These are phyloP conservation scores for Fragaria iinumae DNA, from an alignment of 306 rosid genomes.

Conservation along the genomic window DNA sequence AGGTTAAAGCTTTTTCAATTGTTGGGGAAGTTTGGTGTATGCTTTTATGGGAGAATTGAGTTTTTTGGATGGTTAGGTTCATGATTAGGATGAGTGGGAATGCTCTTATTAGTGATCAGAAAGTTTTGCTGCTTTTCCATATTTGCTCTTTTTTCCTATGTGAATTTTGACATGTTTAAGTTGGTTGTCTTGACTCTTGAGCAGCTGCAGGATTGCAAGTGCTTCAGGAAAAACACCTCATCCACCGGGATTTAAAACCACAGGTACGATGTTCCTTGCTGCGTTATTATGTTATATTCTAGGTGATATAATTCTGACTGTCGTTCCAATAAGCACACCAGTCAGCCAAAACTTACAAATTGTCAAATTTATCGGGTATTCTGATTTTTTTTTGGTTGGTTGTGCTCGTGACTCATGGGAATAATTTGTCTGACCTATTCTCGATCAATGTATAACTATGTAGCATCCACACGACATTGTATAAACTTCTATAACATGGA, in stretches of 20 bases:
- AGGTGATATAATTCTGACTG: neutral
- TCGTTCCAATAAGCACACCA: conserved; percentile 1
- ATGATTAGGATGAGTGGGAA: conserved; percentile 21
- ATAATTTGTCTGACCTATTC: neutral
- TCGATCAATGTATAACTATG: conserved; percentile 2
- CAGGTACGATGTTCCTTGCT: conserved; percentile 51
- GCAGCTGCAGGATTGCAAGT: conserved; percentile 82
- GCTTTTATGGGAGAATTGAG: neutral
- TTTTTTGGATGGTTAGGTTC: neutral
- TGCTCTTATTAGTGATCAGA: conserved; percentile 5
- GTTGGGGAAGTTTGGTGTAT: neutral
- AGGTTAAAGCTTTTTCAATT: neutral
- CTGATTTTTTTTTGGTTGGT: neutral
- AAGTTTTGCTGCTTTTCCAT: neutral
- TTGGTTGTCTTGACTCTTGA: conserved; percentile 25
- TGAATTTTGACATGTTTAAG: conserved; percentile 23
- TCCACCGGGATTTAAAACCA: conserved; percentile 96
- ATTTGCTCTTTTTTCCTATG: neutral
- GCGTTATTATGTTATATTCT: neutral
- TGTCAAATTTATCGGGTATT: conserved; percentile 4
- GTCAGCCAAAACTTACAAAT: conserved; percentile 1
- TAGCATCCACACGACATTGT: neutral
- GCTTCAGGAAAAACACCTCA: conserved; percentile 87
- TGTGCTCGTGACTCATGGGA: neutral
- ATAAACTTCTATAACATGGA: neutral